A percentile compares a stretch with the other conserved stretches of the same genome.
Conservation (phyloP, 1,139 yeast genomes). For the Scheffersomyces segobiensis region DNA sequence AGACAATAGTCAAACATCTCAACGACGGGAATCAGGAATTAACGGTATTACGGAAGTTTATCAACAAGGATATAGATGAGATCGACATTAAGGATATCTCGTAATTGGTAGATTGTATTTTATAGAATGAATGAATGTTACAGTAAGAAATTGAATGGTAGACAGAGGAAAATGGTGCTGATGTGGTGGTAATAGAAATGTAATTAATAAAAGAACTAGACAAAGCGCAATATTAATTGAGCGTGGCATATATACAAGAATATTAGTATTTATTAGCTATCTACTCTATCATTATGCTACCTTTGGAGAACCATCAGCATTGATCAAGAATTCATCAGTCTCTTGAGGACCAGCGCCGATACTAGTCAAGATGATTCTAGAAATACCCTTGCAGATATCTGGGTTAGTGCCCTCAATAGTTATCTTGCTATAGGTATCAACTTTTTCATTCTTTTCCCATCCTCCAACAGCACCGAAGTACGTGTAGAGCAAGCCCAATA, state of each 20-base stretch:
- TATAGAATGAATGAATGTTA: neutral
- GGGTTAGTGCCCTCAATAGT: conserved; percentile 44
- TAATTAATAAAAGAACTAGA: too few species aligned
- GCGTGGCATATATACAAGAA: neutral
- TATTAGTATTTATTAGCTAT: neutral
- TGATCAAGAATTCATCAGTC: conserved; percentile 52
- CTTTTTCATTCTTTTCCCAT: conserved; percentile 56
- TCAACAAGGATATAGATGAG: neutral
- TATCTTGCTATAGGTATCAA: conserved; percentile 28
- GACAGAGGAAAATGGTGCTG: too few species aligned
- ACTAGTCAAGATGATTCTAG: conserved; percentile 76
- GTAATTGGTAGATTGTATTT: neutral
- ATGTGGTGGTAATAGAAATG: too few species aligned
- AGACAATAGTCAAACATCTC: neutral
- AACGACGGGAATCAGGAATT: neutral
- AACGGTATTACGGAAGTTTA: neutral
- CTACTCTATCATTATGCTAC: neutral
- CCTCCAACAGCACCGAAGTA: conserved; percentile 63
- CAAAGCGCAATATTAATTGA: neutral
- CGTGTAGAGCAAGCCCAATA: conserved; percentile 60
- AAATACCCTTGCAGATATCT: conserved; percentile 67
- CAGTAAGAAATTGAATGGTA: neutral
- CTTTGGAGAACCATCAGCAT: conserved; percentile 40
- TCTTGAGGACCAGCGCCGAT: conserved; percentile 86
- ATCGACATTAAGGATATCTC: neutral